Evolutionary conservation across 345 rosid genomes (phyloP).

Genomic region (Ricinus communis): DNA sequence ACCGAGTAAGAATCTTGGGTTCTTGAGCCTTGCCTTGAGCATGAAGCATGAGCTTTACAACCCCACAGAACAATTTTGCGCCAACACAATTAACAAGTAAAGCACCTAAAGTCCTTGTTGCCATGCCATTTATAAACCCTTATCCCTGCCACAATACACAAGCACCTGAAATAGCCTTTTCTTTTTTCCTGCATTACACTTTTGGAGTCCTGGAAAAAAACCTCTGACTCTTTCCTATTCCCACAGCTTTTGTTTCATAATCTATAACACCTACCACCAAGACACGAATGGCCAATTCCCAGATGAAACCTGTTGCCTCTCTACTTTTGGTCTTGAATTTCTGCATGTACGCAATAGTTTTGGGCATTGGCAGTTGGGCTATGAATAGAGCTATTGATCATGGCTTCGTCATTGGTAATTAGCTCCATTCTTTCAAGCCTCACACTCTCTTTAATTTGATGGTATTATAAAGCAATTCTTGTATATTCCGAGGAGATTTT

Average conservation of each 20-base stretch:
- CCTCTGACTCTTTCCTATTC: constrained; percentile 18
- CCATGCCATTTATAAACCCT: constrained; percentile 24
- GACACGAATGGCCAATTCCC: constrained; percentile 47
- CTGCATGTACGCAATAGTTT: constrained; percentile 66
- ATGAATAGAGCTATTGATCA: constrained; percentile 71
- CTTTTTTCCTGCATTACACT: constrained; percentile 13
- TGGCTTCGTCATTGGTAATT: constrained; percentile 77
- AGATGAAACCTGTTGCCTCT: constrained; percentile 53
- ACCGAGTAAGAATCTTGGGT: constrained; percentile 39
- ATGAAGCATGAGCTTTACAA: constrained; percentile 65
- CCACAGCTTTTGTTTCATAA: constrained; percentile 21
- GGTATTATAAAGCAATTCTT: background rate
- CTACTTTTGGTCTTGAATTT: constrained; percentile 67
- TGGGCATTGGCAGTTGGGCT: constrained; percentile 88
- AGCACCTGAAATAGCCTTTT: constrained; percentile 1
- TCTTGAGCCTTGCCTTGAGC: constrained; percentile 50
- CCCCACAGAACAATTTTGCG: constrained; percentile 42
- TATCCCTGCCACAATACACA: constrained; percentile 22
- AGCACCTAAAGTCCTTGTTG: constrained; percentile 44
- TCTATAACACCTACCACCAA: background rate
- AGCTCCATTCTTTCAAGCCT: background rate
- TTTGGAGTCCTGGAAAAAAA: no score
- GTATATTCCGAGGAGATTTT: no score
- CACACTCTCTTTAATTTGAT: no score
- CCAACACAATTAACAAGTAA: constrained; percentile 73